Conservation (phyloP, 1,284 basidiomycete species). For the Coniferiporia sulphurascens region DNA sequence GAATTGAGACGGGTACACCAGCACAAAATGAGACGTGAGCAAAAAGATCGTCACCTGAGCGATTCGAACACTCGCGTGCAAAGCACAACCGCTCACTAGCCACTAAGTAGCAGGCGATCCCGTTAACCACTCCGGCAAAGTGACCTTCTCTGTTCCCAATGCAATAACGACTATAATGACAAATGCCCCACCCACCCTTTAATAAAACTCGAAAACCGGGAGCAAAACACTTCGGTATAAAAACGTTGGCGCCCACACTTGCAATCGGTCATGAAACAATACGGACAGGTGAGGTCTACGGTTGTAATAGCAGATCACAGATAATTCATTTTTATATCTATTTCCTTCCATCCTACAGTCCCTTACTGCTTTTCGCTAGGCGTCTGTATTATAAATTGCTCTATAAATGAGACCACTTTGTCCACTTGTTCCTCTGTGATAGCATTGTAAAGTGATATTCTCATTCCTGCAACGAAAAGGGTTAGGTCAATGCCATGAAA, state of each 20-base stretch:
- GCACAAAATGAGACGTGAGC: neutral
- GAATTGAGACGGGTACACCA: neutral
- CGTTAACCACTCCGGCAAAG: conserved; percentile 91
- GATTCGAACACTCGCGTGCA: conserved; percentile 85
- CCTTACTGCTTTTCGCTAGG: neutral
- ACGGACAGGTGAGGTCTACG: too few species aligned
- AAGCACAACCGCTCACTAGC: conserved; percentile 68
- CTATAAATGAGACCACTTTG: conserved; percentile 55
- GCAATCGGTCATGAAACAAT: neutral
- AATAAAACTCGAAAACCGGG: too few species aligned
- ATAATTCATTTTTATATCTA: neutral
- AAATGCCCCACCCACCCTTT: too few species aligned
- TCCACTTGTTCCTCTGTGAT: conserved; percentile 78
- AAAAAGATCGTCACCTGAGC: conserved; percentile 74
- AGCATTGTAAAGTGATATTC: conserved; percentile 94
- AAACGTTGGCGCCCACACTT: too few species aligned
- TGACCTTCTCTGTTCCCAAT: conserved; percentile 37
- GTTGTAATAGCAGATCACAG: neutral
- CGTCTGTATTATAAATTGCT: conserved; percentile 38
- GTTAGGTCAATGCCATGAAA: conserved; percentile 25
- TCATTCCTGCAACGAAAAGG: conserved; percentile 53
- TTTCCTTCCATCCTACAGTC: neutral
- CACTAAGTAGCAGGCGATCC: conserved; percentile 80
- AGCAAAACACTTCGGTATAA: too few species aligned
- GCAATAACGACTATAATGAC: too few species aligned